Evolutionary conservation across 805 yeast genomes (phyloP).

Genomic region (Cyberlindnera mississippiensis): DNA sequence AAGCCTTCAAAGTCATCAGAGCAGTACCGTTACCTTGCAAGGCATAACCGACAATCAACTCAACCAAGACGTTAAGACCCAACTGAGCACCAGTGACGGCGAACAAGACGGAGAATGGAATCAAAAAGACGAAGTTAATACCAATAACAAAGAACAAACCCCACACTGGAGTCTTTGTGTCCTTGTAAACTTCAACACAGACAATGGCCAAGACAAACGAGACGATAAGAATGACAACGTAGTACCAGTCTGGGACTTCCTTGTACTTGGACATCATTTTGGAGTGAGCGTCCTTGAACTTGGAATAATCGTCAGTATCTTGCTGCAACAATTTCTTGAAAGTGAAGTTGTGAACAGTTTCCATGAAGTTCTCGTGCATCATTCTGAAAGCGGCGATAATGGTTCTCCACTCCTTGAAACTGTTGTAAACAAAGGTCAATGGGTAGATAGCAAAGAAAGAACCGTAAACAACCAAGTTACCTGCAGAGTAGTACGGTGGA

Average conservation of each 20-base stretch:
- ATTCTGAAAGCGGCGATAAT: conserved; percentile 10
- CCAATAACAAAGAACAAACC: conserved; percentile 50
- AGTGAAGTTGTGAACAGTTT: conserved; percentile 3
- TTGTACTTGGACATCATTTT: conserved; percentile 51
- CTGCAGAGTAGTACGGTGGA: conserved; percentile 65
- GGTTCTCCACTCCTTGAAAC: conserved; percentile 42
- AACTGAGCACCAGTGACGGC: conserved; percentile 46
- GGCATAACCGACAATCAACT: conserved; percentile 54
- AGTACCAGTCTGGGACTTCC: conserved; percentile 56
- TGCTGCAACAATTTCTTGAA: conserved; percentile 1
- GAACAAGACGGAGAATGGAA: conserved; percentile 47
- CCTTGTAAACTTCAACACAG: conserved; percentile 42
- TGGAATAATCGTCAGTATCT: conserved; percentile 1
- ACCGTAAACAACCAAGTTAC: conserved; percentile 55
- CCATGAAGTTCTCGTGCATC: conserved; percentile 3
- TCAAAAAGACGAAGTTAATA: conserved; percentile 45
- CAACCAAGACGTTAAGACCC: conserved; percentile 50
- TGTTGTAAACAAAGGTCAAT: conserved; percentile 44
- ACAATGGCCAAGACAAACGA: conserved; percentile 43
- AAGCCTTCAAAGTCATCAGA: conserved; percentile 46
- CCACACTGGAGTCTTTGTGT: conserved; percentile 55
- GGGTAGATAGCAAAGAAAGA: conserved; percentile 45
- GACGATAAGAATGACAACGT: conserved; percentile 37
- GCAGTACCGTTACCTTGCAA: conserved; percentile 49
- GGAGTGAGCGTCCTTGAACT: conserved; percentile 27